These are phyloP conservation scores for Boletus eberwhitei DNA, from an alignment of 768 basidiomycete genomes.

Conservation along the genomic window DNA sequence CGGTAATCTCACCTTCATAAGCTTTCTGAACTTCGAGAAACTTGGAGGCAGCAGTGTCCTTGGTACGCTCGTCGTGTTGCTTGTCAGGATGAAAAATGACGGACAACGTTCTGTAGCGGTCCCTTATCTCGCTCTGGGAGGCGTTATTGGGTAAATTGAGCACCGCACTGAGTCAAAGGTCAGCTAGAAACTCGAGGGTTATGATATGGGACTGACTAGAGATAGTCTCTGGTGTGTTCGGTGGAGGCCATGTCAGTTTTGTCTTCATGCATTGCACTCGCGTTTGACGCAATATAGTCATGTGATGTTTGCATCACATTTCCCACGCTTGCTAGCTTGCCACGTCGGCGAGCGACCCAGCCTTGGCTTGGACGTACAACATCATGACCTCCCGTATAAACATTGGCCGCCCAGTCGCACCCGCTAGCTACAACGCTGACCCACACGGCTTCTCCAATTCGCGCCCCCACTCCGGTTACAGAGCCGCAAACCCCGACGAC, in stretches of 20 bases:
- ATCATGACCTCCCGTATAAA: constrained; percentile 79
- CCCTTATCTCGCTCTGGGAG: constrained; percentile 66
- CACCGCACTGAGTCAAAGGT: constrained; percentile 41
- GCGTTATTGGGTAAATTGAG: constrained; percentile 68
- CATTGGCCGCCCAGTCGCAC: constrained; percentile 68
- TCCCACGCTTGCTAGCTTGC: constrained; percentile 24
- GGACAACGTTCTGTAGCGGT: constrained; percentile 68
- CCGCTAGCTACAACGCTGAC: constrained; percentile 56
- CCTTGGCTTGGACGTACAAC: constrained; percentile 1
- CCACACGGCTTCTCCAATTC: constrained; percentile 80
- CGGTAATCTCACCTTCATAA: constrained; percentile 58
- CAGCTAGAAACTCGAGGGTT: background rate
- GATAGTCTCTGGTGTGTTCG: constrained; percentile 20
- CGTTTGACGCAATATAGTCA: constrained; percentile 7
- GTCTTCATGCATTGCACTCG: background rate
- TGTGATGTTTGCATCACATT: constrained; percentile 18
- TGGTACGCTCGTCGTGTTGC: constrained; percentile 55
- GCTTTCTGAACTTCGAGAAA: constrained; percentile 81
- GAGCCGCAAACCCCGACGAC: constrained; percentile 77
- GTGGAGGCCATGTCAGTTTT: background rate
- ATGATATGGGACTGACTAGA: constrained; percentile 26
- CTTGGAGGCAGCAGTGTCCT: constrained; percentile 56
- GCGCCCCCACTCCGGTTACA: constrained; percentile 65
- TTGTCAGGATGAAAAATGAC: constrained; percentile 85
- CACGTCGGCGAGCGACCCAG: constrained; percentile 18